A percentile compares a stretch with the other conserved stretches of the same genome.
Conservation (phyloP, 2,329 filamentous ascomycete genomes). For the Dryadomyces quercivorus region DNA sequence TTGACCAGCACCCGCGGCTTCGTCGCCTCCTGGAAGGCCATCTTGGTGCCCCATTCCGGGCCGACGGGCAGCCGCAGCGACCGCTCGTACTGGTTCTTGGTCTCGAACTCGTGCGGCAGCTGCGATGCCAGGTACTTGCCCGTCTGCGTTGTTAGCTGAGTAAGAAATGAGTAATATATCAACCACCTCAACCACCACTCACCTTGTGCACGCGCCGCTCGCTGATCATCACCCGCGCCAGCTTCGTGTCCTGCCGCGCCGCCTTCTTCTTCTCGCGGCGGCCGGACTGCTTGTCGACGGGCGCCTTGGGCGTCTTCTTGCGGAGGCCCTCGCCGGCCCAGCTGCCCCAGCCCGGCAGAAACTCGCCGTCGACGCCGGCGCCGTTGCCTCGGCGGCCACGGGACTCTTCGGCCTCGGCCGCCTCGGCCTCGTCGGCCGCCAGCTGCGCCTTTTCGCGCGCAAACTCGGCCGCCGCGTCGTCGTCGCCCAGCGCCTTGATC, state of each 20-base stretch:
- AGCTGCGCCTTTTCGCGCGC: conserved; percentile 63
- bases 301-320: conserved; percentile 21
- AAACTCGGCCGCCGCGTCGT: conserved; percentile 74
- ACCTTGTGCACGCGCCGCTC: conserved; percentile 86
- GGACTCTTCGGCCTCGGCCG: conserved; percentile 49
- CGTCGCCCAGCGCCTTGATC: conserved; percentile 65
- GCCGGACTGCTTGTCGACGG: conserved; percentile 38
- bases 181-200: too few relatives aligned
- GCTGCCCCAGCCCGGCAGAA: conserved; percentile 87
- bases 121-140: conserved; percentile 73
- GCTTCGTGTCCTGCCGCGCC: conserved; percentile 68
- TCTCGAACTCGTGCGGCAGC: conserved; percentile 86
- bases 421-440: conserved; percentile 69
- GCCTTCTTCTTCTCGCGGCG: conserved; percentile 57
- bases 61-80: conserved; percentile 78
- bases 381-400: background rate
- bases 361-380: conserved; percentile 60
- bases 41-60: conserved; percentile 93
- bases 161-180: conserved; percentile 11
- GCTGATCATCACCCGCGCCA: conserved; percentile 80
- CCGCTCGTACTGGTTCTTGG: conserved; percentile 77
- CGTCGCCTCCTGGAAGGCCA: conserved; percentile 77
- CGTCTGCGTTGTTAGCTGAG: conserved; percentile 39
- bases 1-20: conserved; percentile 86
- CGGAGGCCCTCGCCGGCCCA: conserved; percentile 81